Percentiles rank a stretch among this genome's conserved stretches.
Conservation (phyloP, 805 yeast species). For the Kuraishia ogatae region DNA sequence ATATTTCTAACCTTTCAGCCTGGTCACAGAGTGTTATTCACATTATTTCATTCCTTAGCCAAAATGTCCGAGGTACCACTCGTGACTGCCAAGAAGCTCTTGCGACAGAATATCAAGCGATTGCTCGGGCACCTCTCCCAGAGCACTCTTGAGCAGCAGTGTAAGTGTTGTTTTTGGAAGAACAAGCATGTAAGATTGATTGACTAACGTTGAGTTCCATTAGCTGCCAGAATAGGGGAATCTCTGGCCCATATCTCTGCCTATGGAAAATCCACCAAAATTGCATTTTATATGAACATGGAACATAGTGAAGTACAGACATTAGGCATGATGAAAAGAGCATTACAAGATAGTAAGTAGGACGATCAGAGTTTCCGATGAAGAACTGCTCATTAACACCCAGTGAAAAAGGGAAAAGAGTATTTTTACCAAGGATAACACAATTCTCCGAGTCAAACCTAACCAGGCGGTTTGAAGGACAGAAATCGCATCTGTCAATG, state of each 20-base stretch:
- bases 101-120: too few relatives aligned
- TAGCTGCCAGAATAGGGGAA: conserved; percentile 10
- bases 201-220: not conserved
- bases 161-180: too few relatives aligned
- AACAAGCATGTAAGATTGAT: too few relatives aligned
- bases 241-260: conserved; percentile 18
- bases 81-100: too few relatives aligned
- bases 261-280: conserved; percentile 33
- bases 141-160: conserved; percentile 4
- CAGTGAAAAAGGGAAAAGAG: conserved; percentile 27
- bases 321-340: conserved; percentile 34
- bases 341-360: conserved; percentile 28
- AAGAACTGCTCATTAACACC: too few relatives aligned
- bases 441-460: conserved; percentile 18
- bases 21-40: too few relatives aligned
- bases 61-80: too few relatives aligned
- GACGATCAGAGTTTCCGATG: not conserved
- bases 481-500: conserved; percentile 46
- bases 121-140: not conserved
- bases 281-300: conserved; percentile 77
- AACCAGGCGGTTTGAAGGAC: conserved; percentile 14
- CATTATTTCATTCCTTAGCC: too few relatives aligned
- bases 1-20: too few relatives aligned
- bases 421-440: conserved; percentile 47
- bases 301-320: conserved; percentile 66